Evolutionary conservation across 2,329 filamentous ascomycete genomes (phyloP), one percentile per base, ranked within the genome.

Genomic region (Rugonectria rugulosa): DNA sequence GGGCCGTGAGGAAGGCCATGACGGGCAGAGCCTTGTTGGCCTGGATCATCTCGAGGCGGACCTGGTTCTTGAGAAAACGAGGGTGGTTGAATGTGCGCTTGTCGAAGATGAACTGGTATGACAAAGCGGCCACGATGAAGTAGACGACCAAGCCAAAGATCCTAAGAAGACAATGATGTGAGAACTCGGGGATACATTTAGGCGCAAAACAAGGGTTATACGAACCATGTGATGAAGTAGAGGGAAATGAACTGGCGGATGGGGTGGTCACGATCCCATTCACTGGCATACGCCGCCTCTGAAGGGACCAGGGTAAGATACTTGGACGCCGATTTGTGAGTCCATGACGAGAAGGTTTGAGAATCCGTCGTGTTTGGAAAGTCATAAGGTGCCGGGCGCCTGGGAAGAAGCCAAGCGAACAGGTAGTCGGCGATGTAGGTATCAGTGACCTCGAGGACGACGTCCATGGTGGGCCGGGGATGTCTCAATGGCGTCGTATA

Each of bases 51-150:
- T 98, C 94, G 67, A 92, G 84, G 56, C 82, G 80, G 61, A 97
- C 88, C 75, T 97, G 94, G 76, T 97, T 94, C 78, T 95, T 96
- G 70, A 97, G 88, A 75, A 94, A 98, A 71, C 95, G 95, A 42
- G 94, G 94, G 73, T 98, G 94, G 47, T 91, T 81, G 76, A 94
- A 87, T 38, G 91, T 95, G 36, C 86, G 84, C 76, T 97, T 95
- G 77, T 97, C 93, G 78, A 97, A 97, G 70, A 97, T 82, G 77
- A 97, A 89, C 69, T 88, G 68, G 77, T 96, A 98, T 14, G 92
- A 97, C 15, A 96, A 80, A 6, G 88, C 82, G 4, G 93, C 90
- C 71, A 91, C 92, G 62, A 91, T 68, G 73, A 94, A 97, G 82
- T 97, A 98, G 52, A 95, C 80, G 41, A 92, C 62, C 27, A 93